Evolutionary conservation across 225 moss, liverwort and hornwort genomes (phyloP).

Genomic region (Climacium dendroides): DNA sequence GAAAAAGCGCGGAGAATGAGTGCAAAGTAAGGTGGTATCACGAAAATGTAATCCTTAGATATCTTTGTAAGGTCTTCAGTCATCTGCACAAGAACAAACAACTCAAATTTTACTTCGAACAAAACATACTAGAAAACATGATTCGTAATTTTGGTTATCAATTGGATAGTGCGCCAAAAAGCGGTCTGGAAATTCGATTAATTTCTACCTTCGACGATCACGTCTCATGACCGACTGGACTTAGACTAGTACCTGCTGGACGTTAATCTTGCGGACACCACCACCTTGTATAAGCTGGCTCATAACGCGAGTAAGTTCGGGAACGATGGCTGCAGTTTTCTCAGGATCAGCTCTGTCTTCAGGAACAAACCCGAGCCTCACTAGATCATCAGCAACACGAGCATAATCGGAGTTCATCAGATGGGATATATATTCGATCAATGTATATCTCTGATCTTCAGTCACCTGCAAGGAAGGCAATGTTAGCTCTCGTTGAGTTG

Average conservation of each 20-base stretch:
- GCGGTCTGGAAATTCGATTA: neutral
- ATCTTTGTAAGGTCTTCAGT: constrained; percentile 68
- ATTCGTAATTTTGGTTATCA: neutral
- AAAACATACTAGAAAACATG: neutral
- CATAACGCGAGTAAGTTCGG: constrained; percentile 75
- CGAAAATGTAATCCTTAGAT: constrained; percentile 80
- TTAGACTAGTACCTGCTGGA: constrained; percentile 54
- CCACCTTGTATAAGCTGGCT: constrained; percentile 84
- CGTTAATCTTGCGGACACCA: constrained; percentile 74
- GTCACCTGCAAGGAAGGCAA: constrained; percentile 59
- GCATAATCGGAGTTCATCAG: constrained; percentile 78
- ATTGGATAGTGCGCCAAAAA: neutral
- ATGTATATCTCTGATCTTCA: constrained; percentile 81
- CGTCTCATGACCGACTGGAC: neutral
- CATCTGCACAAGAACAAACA: constrained; percentile 31
- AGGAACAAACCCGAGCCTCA: constrained; percentile 89
- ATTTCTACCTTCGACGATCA: neutral
- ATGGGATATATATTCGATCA: constrained; percentile 88
- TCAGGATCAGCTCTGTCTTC: constrained; percentile 59
- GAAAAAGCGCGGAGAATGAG: constrained; percentile 91
- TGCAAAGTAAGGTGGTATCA: constrained; percentile 88
- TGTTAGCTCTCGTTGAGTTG: neutral
- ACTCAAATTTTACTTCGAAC: neutral
- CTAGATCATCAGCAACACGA: constrained; percentile 76
- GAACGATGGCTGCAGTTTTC: constrained; percentile 80